Evolutionary conservation across 78 protist genomes (phyloP), one percentile per base, ranked within the genome.

Genomic region (Anaeramoeba ignava): DNA sequence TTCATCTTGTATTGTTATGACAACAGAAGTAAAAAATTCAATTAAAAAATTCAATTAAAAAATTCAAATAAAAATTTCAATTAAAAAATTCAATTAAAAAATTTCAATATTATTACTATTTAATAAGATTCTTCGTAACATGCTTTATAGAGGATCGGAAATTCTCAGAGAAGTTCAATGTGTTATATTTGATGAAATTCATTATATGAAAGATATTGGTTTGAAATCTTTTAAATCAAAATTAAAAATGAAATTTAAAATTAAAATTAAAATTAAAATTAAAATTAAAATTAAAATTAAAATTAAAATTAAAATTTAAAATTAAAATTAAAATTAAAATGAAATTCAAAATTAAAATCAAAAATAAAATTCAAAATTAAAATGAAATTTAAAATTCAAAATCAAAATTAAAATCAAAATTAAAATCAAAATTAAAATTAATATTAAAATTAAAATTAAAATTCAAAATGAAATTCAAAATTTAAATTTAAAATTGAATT

Each of bases 81-180:
- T n/a, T n/a, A n/a, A n/a, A n/a, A n/a, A n/a, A n/a, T n/a, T n/a
- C n/a, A n/a, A n/a, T n/a, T n/a, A n/a, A n/a, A n/a, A n/a, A n/a
- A n/a, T n/a, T n/a, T n/a, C n/a, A n/a, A n/a, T n/a, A n/a, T n/a
- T n/a, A n/a, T n/a, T n/a, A n/a, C n/a, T n/a, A n/a, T n/a, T n/a
- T n/a, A n/a, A n/a, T n/a, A n/a, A 88, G 79, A 85, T 97, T 85
- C 91, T 97, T 17, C 91, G 99, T 1, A 80, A 85, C 34, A 96
- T 97, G 99, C 95, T 97, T 37, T 97, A 96, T 88, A 85, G 93
- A 3, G 99, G 99, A 37, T 78, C 94, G 2, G 98, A 94, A 37
- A 81, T 89, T 33, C 78, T 93, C 39, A 78, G 93, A 31, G 94
- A 91, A 79, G 92, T 94, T 38, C 82, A 87, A 3, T 94, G 97